These are phyloP conservation scores for Astraeus odoratus DNA, from an alignment of 768 basidiomycete genomes.

Conservation along the genomic window DNA sequence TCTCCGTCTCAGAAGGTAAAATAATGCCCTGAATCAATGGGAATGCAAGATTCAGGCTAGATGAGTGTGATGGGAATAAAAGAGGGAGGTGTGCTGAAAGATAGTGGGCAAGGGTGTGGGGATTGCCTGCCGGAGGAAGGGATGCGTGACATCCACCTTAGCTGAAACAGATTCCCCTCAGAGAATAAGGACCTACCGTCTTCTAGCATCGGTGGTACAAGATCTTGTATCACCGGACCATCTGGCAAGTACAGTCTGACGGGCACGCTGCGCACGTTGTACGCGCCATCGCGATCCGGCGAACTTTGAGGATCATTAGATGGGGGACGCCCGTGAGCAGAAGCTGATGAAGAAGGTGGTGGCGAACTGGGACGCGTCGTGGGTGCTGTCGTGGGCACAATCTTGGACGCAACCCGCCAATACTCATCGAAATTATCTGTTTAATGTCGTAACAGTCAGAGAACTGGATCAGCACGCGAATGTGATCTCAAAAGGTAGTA, in stretches of 20 bases:
- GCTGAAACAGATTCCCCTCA: slow-evolving; percentile 1
- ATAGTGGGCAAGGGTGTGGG: slow-evolving; percentile 63
- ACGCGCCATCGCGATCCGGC: slow-evolving; percentile 75
- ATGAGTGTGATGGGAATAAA: slow-evolving; percentile 55
- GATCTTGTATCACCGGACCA: slow-evolving; percentile 86
- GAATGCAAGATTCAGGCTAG: slow-evolving; percentile 54
- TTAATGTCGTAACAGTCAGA: slow-evolving; percentile 8
- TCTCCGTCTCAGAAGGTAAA: slow-evolving; percentile 77
- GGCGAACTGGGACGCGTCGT: slow-evolving; percentile 48
- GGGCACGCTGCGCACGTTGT: slow-evolving; percentile 82
- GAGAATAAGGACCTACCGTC: slow-evolving; percentile 49
- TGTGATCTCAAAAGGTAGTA: too few species aligned
- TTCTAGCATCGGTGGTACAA: slow-evolving; percentile 71
- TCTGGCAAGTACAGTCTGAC: slow-evolving; percentile 85
- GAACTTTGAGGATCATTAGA: slow-evolving; percentile 50
- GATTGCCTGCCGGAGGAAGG: slow-evolving; percentile 43
- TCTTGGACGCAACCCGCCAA: slow-evolving; percentile 89
- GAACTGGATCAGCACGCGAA: slow-evolving; percentile 18
- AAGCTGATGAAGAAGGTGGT: slow-evolving; percentile 43
- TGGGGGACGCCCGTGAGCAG: slow-evolving; percentile 57
- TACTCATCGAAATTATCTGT: slow-evolving; percentile 95
- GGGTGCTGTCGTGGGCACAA: slow-evolving; percentile 74
- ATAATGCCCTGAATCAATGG: slow-evolving; percentile 81
- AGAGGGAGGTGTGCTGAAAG: slow-evolving; percentile 72
- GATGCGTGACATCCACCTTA: not conserved